Evolutionary conservation across 2,329 filamentous ascomycete species (phyloP), one percentile per base, ranked within the genome.

Genomic region (Aspergillus pseudonomiae): DNA sequence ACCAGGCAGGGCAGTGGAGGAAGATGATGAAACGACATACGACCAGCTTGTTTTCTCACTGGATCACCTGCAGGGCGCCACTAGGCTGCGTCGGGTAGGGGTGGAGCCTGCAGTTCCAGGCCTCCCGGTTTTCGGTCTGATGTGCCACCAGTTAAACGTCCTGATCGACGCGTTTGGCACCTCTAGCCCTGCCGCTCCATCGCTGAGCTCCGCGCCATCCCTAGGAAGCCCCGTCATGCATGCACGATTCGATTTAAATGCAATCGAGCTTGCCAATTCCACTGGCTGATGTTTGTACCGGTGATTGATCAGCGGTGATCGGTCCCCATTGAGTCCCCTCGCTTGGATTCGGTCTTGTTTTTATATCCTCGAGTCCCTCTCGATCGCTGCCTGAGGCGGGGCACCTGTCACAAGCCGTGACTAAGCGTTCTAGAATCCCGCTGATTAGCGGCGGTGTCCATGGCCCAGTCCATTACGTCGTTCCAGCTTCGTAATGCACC

Each of bases 391-490:
- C 46, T 50, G 14, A 50, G 46, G 46, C 46, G 14, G 46, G 12
- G 21, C n/a, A 6, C 11, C 12, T 24, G 43, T 46, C 21, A 46
- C 11, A n/a, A n/a, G 24, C 21, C n/a, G 16, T 65, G 63, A 65
- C 63, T 65, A 63, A 65, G 61, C 61, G 43, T 50, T 65, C 63
- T 65, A 65, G 61, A 63, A 60, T 61, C 32, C 7, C 16, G n/a
- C 6, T 1, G 39, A 19, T 19, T 24, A 24, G 21, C 21, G 36
- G 36, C 36, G 16, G 36, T 16, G 36, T 19, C 36, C 16, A 4
- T 41, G 36, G 36, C 11, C 19, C 36, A 41, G 36, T 41, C 16
- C 14, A 19, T 41, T 41, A 41, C 36, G 39, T n/a, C 19, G 16
- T 41, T n/a, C 39, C 39, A 36, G 14, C 14, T 16, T 6, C 6